Percentiles rank a stretch among this genome's conserved stretches.
Conservation (phyloP, 108 stramenopile species). For the Parietichytrium sp. region DNA sequence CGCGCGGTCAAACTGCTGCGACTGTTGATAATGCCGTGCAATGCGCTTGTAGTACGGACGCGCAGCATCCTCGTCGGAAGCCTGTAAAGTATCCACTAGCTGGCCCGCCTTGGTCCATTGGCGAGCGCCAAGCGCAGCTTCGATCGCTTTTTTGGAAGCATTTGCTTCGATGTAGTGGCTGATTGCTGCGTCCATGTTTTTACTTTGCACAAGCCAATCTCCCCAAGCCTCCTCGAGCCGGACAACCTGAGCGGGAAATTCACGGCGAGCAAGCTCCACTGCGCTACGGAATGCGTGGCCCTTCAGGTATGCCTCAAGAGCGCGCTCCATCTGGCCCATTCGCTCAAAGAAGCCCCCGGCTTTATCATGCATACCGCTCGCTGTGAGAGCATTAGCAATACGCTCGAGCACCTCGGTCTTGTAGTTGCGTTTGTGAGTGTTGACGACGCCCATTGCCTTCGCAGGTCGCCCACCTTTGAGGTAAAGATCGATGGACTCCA, state of each 20-base stretch:
- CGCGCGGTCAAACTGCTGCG: conserved; percentile 47
- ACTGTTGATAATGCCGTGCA: conserved; percentile 58
- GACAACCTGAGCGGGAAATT: conserved; percentile 63
- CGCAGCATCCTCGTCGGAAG: conserved; percentile 51
- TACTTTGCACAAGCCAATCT: conserved; percentile 57
- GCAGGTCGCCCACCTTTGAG: conserved; percentile 62
- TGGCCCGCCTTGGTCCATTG: conserved; percentile 64
- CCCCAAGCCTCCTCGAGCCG: conserved; percentile 65
- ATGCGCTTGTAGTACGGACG: conserved; percentile 56
- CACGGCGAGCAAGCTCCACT: conserved; percentile 63
- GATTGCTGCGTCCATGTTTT: conserved; percentile 67
- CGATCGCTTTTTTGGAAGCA: conserved; percentile 60
- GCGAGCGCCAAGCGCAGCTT: conserved; percentile 59
- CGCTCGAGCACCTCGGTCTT: conserved; percentile 50
- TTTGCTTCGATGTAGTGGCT: conserved; percentile 70
- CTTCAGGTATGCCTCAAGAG: conserved; percentile 59
- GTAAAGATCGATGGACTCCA: conserved; percentile 61
- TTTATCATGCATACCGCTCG: conserved; percentile 56
- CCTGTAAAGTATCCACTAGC: conserved; percentile 39
- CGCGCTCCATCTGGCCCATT: conserved; percentile 56
- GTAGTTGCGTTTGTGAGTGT: conserved; percentile 53
- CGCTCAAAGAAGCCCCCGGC: conserved; percentile 66
- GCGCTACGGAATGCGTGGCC: conserved; percentile 62
- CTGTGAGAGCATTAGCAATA: conserved; percentile 56
- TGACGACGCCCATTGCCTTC: conserved; percentile 55